Evolutionary conservation across 208 protist genomes (phyloP).

Genomic region (Phytomonas francai): DNA sequence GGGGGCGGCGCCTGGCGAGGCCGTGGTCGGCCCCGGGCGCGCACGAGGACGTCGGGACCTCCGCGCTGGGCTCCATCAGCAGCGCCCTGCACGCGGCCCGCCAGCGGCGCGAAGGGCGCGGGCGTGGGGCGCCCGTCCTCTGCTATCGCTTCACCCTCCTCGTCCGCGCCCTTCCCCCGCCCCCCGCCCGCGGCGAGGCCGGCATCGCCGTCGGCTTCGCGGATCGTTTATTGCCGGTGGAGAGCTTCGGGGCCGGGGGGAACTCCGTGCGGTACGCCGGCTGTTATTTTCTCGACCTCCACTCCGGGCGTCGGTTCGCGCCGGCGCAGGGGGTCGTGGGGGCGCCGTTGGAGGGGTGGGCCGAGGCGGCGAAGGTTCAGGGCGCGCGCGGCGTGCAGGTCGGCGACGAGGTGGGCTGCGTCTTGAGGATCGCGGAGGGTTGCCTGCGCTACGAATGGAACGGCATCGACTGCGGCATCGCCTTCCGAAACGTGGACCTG

Average conservation of each 20-base stretch:
- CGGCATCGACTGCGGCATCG: constrained; percentile 38
- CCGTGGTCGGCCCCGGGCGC: constrained; percentile 3
- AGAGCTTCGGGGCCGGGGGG: constrained; percentile 31
- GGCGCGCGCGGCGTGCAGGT: constrained; percentile 11
- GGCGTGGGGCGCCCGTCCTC: no score
- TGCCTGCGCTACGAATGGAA: constrained; percentile 31
- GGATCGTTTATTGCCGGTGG: constrained; percentile 39
- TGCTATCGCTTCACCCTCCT: constrained; percentile 12
- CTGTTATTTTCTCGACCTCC: constrained; percentile 44
- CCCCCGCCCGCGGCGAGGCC: constrained; percentile 15
- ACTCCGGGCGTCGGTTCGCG: constrained; percentile 24
- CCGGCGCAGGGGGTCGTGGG: constrained; percentile 14
- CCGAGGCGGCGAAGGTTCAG: constrained; percentile 7
- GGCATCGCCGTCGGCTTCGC: constrained; percentile 41
- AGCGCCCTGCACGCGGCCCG: constrained; percentile 22
- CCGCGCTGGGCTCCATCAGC: constrained; percentile 29
- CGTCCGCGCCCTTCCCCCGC: constrained; percentile 10
- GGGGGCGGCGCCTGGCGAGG: constrained; percentile 15
- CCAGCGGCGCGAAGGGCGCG: constrained; percentile 9
- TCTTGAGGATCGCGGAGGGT: constrained; percentile 15
- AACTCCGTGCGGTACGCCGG: constrained; percentile 31
- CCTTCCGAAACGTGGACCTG: constrained; percentile 24
- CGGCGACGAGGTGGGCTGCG: constrained; percentile 38
- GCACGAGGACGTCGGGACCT: constrained; percentile 18
- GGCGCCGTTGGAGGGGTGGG: constrained; percentile 4